These are phyloP conservation scores for Lipomyces kockii DNA, from an alignment of 805 yeast species.

Conservation along the genomic window DNA sequence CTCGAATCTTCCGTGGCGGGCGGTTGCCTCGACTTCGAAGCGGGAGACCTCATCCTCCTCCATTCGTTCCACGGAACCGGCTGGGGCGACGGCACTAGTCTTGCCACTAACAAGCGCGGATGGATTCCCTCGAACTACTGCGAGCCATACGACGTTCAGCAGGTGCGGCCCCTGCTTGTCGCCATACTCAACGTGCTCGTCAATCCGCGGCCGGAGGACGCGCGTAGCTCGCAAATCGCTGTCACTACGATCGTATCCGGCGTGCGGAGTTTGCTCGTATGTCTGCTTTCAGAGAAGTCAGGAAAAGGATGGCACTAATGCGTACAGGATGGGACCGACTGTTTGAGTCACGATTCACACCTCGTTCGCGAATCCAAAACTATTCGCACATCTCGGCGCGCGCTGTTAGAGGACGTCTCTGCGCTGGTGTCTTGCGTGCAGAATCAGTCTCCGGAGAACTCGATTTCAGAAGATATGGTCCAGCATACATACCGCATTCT, in stretches of 20 bases:
- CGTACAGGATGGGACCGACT: constrained; percentile 41
- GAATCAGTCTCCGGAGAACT: constrained; percentile 43
- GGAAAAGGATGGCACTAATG: background rate
- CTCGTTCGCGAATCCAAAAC: constrained; percentile 42
- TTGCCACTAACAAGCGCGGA: constrained; percentile 47
- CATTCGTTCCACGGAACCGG: constrained; percentile 50
- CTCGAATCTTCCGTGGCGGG: background rate
- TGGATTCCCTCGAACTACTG: constrained; percentile 53
- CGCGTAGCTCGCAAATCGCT: constrained; percentile 44
- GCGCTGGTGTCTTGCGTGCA: constrained; percentile 48
- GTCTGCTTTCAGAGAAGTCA: background rate
- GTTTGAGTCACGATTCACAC: constrained; percentile 45
- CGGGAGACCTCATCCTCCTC: constrained; percentile 46
- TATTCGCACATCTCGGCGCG: constrained; percentile 45
- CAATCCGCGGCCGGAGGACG: constrained; percentile 38
- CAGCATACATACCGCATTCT: constrained; percentile 44
- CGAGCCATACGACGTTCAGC: constrained; percentile 46
- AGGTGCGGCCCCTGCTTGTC: constrained; percentile 46
- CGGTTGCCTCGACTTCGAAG: constrained; percentile 37
- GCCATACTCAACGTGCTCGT: constrained; percentile 46
- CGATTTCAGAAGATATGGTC: constrained; percentile 44
- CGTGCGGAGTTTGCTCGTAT: constrained; percentile 45
- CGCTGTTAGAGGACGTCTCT: constrained; percentile 49
- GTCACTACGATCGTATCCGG: constrained; percentile 48
- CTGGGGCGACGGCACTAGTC: constrained; percentile 51